phyloP scores from a whole-genome alignment of 2,329 filamentous ascomycete species.

The Tricladium varicosporioides region DNA sequence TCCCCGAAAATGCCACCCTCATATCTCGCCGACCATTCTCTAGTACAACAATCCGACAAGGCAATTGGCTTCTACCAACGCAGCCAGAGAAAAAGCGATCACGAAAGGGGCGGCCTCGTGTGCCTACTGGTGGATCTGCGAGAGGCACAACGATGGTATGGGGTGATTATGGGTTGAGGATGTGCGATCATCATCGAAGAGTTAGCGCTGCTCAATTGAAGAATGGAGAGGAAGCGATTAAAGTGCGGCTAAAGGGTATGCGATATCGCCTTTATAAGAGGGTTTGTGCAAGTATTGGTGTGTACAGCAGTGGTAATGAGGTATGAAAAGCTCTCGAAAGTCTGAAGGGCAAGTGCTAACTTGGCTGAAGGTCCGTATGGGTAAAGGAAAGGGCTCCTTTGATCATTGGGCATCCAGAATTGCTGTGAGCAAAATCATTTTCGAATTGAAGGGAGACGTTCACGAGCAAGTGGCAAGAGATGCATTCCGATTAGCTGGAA shows the following conservation, averaged over 20 bases:
- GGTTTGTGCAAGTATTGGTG: slow-evolving; percentile 87
- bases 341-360: slow-evolving; percentile 10
- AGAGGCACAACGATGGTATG: slow-evolving; percentile 94
- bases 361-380: slow-evolving; percentile 76
- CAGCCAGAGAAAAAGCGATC: slow-evolving; percentile 83
- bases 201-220: slow-evolving; percentile 85
- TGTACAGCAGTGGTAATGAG: slow-evolving; percentile 94
- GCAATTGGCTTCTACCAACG: slow-evolving; percentile 81
- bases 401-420: slow-evolving; percentile 94
- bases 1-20: slow-evolving; percentile 36
- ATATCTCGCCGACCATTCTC: slow-evolving; percentile 65
- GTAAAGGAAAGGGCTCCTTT: slow-evolving; percentile 96
- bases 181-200: slow-evolving; percentile 89
- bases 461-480: slow-evolving; percentile 95
- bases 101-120: slow-evolving; percentile 80
- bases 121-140: slow-evolving; percentile 84
- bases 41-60: slow-evolving; percentile 56
- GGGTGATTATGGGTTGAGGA: slow-evolving; percentile 93
- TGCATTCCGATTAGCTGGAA: slow-evolving; percentile 88
- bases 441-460: slow-evolving; percentile 86
- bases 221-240: slow-evolving; percentile 92
- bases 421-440: slow-evolving; percentile 85
- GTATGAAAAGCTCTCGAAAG: slow-evolving; percentile 40
- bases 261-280: slow-evolving; percentile 91
- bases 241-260: slow-evolving; percentile 80